Evolutionary conservation across 2,329 filamentous ascomycete species (phyloP).

Genomic region (Aspergillus persii): DNA sequence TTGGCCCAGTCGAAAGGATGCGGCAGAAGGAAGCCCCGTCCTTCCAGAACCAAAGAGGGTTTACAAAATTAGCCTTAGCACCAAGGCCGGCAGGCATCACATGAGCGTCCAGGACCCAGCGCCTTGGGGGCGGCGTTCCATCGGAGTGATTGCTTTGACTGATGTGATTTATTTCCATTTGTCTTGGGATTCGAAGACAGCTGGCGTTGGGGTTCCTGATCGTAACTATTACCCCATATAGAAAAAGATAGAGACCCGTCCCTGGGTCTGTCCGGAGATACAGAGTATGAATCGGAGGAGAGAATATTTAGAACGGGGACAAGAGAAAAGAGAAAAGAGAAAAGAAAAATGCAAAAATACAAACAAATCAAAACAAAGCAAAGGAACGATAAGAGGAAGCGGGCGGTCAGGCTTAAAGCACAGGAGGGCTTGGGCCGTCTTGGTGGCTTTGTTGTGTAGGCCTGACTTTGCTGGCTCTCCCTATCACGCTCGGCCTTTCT

Average conservation of each 20-base stretch:
- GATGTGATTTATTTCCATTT: background rate
- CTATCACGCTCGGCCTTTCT: background rate
- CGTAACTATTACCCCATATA: background rate
- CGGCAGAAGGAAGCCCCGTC: background rate
- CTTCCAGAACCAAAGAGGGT: background rate
- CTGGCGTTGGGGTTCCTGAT: background rate
- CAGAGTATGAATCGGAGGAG: no score
- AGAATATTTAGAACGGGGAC: no score
- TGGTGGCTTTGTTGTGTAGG: background rate
- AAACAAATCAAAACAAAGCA: background rate
- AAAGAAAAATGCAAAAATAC: background rate
- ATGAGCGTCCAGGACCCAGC: conserved; percentile 1
- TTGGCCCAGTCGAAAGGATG: background rate
- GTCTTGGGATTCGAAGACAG: background rate
- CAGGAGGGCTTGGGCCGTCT: background rate
- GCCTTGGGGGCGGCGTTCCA: background rate
- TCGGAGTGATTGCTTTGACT: background rate
- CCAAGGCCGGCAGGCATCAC: background rate
- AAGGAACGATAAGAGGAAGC: background rate
- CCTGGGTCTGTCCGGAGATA: no score
- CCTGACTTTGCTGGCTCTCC: background rate
- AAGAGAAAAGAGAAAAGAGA: no score
- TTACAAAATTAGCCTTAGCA: background rate
- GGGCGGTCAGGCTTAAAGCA: conserved; percentile 7
- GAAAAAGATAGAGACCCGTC: background rate